These are phyloP conservation scores for Cercospora sesami DNA, from an alignment of 2,329 filamentous ascomycete species.

Conservation along the genomic window DNA sequence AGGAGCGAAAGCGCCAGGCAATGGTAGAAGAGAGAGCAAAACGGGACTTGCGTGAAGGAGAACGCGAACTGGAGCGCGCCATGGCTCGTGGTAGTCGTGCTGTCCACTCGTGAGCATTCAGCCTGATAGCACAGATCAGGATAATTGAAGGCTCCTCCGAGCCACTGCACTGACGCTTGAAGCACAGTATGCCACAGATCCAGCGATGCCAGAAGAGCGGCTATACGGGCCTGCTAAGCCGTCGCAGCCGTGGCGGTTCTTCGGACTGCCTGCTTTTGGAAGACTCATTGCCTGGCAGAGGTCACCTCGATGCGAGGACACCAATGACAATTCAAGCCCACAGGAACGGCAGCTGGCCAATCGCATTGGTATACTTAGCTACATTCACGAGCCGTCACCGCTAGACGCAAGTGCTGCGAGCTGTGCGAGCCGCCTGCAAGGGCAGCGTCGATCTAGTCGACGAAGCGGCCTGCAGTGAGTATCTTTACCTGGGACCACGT, in stretches of 20 bases:
- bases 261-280: background rate
- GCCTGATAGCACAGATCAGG: constrained; percentile 1
- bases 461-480: background rate
- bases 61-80: constrained; percentile 26
- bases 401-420: background rate
- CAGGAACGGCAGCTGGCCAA: background rate
- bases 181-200: constrained; percentile 1
- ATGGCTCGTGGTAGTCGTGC: constrained; percentile 12
- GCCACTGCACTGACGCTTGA: background rate
- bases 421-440: background rate
- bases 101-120: background rate
- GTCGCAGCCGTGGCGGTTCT: background rate
- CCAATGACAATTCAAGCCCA: background rate
- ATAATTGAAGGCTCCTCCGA: background rate
- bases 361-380: background rate
- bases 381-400: background rate
- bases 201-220: background rate
- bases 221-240: constrained; percentile 1
- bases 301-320: background rate
- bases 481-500: background rate
- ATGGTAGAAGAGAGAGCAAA: constrained; percentile 26
- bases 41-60: constrained; percentile 26
- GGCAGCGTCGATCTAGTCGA: background rate
- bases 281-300: background rate
- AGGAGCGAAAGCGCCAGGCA: constrained; percentile 22